These are phyloP conservation scores for Eucalyptus pauciflora DNA, from an alignment of 345 rosid species.

Conservation along the genomic window DNA sequence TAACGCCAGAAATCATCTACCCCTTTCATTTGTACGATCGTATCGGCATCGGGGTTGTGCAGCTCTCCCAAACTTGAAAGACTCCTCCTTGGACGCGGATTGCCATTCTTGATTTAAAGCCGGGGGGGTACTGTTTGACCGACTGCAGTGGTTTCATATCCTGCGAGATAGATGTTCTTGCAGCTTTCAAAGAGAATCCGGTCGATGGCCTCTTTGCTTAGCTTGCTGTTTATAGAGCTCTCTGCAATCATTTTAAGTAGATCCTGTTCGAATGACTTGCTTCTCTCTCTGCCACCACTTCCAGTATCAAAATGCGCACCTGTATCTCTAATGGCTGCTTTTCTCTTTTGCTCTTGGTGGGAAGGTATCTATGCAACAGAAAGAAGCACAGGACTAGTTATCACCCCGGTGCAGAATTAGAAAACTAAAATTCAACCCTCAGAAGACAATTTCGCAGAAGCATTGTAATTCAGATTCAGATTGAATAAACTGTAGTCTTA, in stretches of 20 bases:
- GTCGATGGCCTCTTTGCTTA: neutral
- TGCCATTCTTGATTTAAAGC: neutral
- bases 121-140: neutral
- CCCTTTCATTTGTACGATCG: neutral
- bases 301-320: neutral
- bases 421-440: neutral
- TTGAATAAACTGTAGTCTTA: neutral
- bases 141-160: neutral
- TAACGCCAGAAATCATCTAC: neutral
- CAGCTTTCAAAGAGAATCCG: neutral
- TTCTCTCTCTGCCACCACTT: neutral
- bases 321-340: neutral
- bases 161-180: neutral
- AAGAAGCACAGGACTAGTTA: neutral
- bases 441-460: neutral
- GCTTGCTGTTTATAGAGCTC: neutral
- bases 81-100: neutral
- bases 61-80: neutral
- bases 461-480: neutral
- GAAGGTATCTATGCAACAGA: neutral
- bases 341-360: neutral
- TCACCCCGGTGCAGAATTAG: neutral
- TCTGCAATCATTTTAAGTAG: neutral
- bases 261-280: neutral
- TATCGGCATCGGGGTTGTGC: rapidly evolving